Conservation (phyloP, 129 eudicot genomes). For the Centella asiatica region DNA sequence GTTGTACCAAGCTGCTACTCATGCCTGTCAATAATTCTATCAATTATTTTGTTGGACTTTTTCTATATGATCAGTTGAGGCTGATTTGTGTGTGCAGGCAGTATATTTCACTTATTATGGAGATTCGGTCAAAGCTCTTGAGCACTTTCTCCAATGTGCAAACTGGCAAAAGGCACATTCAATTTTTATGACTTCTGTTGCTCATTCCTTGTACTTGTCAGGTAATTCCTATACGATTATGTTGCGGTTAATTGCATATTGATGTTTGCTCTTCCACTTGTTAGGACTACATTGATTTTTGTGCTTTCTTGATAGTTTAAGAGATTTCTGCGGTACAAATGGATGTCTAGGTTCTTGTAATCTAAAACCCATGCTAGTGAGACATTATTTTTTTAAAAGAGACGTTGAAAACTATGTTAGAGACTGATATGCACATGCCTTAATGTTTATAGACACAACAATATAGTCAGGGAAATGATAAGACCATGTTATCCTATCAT, state of each 20-base stretch:
- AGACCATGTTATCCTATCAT: too few relatives aligned
- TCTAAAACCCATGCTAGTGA: not conserved
- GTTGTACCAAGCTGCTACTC: too few relatives aligned
- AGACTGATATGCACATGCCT: too few relatives aligned
- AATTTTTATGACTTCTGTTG: slow-evolving; percentile 57
- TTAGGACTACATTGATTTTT: not conserved
- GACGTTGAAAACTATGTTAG: too few relatives aligned
- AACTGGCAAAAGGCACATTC: slow-evolving; percentile 96
- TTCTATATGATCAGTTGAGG: not conserved
- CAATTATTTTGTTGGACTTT: not conserved
- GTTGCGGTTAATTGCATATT: slow-evolving; percentile 6
- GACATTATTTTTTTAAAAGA: too few relatives aligned
- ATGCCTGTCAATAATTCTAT: not conserved
- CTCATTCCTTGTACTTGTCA: slow-evolving; percentile 74
- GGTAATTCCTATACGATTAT: slow-evolving; percentile 32
- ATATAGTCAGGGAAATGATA: too few relatives aligned
- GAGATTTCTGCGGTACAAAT: not conserved
- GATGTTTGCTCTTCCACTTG: not conserved
- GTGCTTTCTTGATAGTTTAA: not conserved
- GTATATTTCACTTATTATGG: slow-evolving; percentile 56
- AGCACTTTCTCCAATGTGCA: slow-evolving; percentile 68
- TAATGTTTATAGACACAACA: too few relatives aligned
- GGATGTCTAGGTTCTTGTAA: not conserved
- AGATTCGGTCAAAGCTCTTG: slow-evolving; percentile 62
- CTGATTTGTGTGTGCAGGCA: slow-evolving; percentile 49